A percentile compares a stretch with the other conserved stretches of the same genome.
Evolutionary conservation across 768 basidiomycete genomes (phyloP).

Genomic region (Psilocybe cubensis): DNA sequence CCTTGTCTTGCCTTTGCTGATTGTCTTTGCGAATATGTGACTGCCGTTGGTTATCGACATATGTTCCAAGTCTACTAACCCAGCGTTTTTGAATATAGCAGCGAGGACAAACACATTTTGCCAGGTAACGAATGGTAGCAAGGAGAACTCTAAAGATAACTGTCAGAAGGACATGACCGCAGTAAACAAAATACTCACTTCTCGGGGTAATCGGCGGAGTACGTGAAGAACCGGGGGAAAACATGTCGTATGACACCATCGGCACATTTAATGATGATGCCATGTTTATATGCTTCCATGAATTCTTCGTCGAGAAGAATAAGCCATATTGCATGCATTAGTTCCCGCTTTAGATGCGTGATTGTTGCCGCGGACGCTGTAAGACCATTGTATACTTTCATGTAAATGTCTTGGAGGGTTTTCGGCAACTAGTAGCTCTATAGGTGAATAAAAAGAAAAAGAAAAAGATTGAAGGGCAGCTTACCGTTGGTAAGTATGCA

Average conservation of each 20-base stretch:
- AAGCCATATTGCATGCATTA: slow-evolving; percentile 21
- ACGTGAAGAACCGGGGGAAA: slow-evolving; percentile 37
- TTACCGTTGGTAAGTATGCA: slow-evolving; percentile 41
- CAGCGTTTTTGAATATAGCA: slow-evolving; percentile 19
- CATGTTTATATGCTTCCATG: slow-evolving; percentile 23
- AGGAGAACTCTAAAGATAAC: slow-evolving; percentile 15
- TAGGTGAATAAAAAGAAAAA: no score
- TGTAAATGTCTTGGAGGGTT: slow-evolving; percentile 19
- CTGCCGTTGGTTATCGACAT: slow-evolving; percentile 14
- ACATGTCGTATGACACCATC: slow-evolving; percentile 34
- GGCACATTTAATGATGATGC: slow-evolving; percentile 9
- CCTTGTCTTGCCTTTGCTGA: background rate
- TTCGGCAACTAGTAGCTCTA: slow-evolving; percentile 22
- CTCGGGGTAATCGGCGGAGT: slow-evolving; percentile 43
- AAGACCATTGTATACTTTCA: slow-evolving; percentile 6
- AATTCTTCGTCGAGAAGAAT: slow-evolving; percentile 20
- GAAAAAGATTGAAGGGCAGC: no score
- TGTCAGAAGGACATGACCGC: no score
- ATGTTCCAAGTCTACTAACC: slow-evolving; percentile 26
- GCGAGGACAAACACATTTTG: slow-evolving; percentile 35
- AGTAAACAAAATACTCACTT: slow-evolving; percentile 29
- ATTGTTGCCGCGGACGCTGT: slow-evolving; percentile 10
- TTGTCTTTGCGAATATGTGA: slow-evolving; percentile 13
- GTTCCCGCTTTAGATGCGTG: slow-evolving; percentile 20
- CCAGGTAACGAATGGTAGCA: slow-evolving; percentile 32